phyloP scores from a whole-genome alignment of 2,329 filamentous ascomycete genomes.

The Penicillium digitatum region DNA sequence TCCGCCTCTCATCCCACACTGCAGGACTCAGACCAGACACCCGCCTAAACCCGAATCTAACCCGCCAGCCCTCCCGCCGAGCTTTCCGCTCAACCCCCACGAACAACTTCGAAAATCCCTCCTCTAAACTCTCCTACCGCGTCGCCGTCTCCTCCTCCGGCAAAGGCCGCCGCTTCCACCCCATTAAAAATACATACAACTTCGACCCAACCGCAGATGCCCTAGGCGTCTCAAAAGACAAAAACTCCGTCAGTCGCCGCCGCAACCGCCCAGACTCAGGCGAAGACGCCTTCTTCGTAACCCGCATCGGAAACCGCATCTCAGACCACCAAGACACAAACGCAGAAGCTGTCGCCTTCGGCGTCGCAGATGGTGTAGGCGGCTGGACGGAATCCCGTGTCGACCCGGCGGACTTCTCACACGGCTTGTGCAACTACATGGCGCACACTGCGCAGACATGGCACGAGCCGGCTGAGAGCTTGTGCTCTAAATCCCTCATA shows the following conservation, averaged over 20 bases:
- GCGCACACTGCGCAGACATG: conserved; percentile 66
- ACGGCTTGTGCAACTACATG: conserved; percentile 92
- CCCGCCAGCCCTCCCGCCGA: background rate
- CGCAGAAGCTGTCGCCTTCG: conserved; percentile 65
- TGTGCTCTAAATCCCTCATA: conserved; percentile 66
- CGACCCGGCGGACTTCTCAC: conserved; percentile 91
- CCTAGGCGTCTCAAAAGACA: conserved; percentile 36
- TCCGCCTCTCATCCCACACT: background rate
- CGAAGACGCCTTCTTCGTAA: conserved; percentile 94
- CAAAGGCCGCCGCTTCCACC: conserved; percentile 66
- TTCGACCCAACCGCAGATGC: conserved; percentile 56
- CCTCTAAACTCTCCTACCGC: conserved; percentile 58
- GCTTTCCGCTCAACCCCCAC: conserved; percentile 1
- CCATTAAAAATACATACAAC: conserved; percentile 65
- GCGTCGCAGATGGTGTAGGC: conserved; percentile 89
- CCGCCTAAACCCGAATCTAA: background rate
- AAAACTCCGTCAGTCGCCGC: conserved; percentile 54
- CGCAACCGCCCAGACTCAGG: conserved; percentile 70
- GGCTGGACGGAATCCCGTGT: conserved; percentile 92
- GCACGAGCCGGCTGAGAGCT: conserved; percentile 35
- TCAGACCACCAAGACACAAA: conserved; percentile 39
- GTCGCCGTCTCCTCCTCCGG: conserved; percentile 71
- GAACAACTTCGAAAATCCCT: conserved; percentile 1
- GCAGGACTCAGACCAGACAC: background rate
- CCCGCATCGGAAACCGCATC: conserved; percentile 58